Evolutionary conservation across 2,329 filamentous ascomycete genomes (phyloP).

Genomic region (Talaromyces atroroseus): DNA sequence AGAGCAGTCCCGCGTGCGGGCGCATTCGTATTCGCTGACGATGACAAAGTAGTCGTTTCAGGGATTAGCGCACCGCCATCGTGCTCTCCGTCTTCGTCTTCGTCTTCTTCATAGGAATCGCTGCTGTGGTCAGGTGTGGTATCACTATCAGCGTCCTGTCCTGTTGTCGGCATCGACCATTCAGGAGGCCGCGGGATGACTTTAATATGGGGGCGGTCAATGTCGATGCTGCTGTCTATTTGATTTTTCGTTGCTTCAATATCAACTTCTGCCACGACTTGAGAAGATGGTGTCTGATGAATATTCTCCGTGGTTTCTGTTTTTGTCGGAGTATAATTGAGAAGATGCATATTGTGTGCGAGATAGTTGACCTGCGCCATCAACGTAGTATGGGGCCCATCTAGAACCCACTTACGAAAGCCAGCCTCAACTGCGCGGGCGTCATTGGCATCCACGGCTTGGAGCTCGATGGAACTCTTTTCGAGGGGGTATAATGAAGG

Average conservation of each 20-base stretch:
- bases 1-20: slow-evolving; percentile 67
- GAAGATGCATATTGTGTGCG: slow-evolving; percentile 62
- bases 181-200: slow-evolving; percentile 72
- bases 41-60: slow-evolving; percentile 15
- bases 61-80: slow-evolving; percentile 34
- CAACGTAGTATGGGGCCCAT: slow-evolving; percentile 57
- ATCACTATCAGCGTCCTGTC: slow-evolving; percentile 31
- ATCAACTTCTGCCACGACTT: not conserved
- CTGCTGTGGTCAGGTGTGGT: slow-evolving; percentile 12
- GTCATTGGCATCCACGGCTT: slow-evolving; percentile 56
- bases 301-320: not conserved
- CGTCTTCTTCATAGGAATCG: slow-evolving; percentile 40
- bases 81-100: slow-evolving; percentile 43
- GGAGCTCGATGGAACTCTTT: slow-evolving; percentile 59
- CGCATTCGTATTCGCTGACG: slow-evolving; percentile 31
- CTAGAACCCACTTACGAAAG: slow-evolving; percentile 55
- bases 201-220: slow-evolving; percentile 60
- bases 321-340: slow-evolving; percentile 46
- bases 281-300: not conserved
- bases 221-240: not conserved
- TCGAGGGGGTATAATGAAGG: slow-evolving; percentile 68
- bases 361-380: slow-evolving; percentile 73
- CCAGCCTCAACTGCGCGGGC: slow-evolving; percentile 60
- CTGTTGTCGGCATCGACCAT: slow-evolving; percentile 50
- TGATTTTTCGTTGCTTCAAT: not conserved